Evolutionary conservation across 2,329 filamentous ascomycete species (phyloP), one percentile per base, ranked within the genome.

Genomic region (Alternaria atra): DNA sequence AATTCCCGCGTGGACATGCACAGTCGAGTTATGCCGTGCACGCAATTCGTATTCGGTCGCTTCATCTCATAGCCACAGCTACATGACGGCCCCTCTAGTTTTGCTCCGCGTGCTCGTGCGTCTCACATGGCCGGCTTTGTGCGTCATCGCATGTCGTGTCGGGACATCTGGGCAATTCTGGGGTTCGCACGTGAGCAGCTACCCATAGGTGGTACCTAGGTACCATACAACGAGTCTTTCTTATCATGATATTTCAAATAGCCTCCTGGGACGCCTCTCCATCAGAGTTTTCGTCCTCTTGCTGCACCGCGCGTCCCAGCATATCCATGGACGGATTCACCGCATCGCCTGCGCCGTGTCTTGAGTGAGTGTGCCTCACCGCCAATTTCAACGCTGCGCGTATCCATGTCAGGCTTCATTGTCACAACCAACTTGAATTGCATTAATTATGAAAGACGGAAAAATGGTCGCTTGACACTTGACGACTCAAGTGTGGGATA

Each of bases 81-180:
- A 52, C 52, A 57, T 57, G 43, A 47, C 40, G 50, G 43, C 61
- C 68, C 66, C 66, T 63, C 64, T 64, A 64, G 66, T 66, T 70
- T 64, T 52, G 47, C 43, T 9, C 59, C 56, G 54, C 58, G 48
- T 55, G 65, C 60, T 58, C 60, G 58, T 60, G 63, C 66, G 48
- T 48, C 58, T 61, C 61, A 60, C 63, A 55, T 52, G 52, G 55
- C 43, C 20, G 47, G 27, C 34, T 35, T 40, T n/a, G 55, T 58
- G 55, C 55, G 59, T 61, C 58, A 59, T 59, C 34, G 20, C 37
- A 15, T 34, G 34, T 39, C 23, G 42, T 27, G 17, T 48, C 46
- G 46, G 40, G 4, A 43, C 25, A 25, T 20, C 20, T 20, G 20
- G 20, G 30, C 43, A 30, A 47, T 32, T 47, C 44, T 10, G 44